Percentiles rank a stretch among this genome's conserved stretches.
phyloP scores from a whole-genome alignment of 2,329 filamentous ascomycete species.

The Laburnicola sp. region DNA sequence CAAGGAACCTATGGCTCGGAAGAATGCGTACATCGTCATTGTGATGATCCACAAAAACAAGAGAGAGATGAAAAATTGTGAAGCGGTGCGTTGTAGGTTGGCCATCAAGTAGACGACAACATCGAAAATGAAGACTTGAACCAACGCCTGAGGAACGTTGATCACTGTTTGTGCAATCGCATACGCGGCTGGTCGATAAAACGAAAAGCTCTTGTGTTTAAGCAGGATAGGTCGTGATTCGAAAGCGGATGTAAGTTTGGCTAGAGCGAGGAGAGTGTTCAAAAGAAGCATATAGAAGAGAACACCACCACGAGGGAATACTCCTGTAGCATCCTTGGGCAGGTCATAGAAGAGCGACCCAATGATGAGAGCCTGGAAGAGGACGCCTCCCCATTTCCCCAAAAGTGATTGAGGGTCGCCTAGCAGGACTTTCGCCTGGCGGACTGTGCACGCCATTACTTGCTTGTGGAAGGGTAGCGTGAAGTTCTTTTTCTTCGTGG shows the following conservation, averaged over 20 bases:
- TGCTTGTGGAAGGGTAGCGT: constrained; percentile 46
- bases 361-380: constrained; percentile 47
- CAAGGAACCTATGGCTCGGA: constrained; percentile 43
- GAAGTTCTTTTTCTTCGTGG: constrained; percentile 48
- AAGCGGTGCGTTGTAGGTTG: constrained; percentile 58
- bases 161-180: constrained; percentile 61
- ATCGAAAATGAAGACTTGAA: constrained; percentile 63
- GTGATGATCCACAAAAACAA: constrained; percentile 64
- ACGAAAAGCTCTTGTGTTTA: constrained; percentile 72
- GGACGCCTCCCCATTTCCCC: constrained; percentile 56
- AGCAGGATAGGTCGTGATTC: constrained; percentile 65
- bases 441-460: constrained; percentile 45
- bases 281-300: constrained; percentile 66
- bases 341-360: constrained; percentile 58
- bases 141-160: constrained; percentile 60
- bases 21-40: constrained; percentile 50
- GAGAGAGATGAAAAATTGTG: constrained; percentile 65
- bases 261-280: constrained; percentile 63
- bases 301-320: constrained; percentile 63
- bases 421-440: constrained; percentile 56
- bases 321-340: constrained; percentile 56
- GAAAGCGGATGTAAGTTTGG: constrained; percentile 65
- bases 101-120: constrained; percentile 66
- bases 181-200: constrained; percentile 65
- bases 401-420: constrained; percentile 56